Evolutionary conservation across 805 yeast genomes (phyloP).

Genomic region (Sugiyamaella chiloensis): DNA sequence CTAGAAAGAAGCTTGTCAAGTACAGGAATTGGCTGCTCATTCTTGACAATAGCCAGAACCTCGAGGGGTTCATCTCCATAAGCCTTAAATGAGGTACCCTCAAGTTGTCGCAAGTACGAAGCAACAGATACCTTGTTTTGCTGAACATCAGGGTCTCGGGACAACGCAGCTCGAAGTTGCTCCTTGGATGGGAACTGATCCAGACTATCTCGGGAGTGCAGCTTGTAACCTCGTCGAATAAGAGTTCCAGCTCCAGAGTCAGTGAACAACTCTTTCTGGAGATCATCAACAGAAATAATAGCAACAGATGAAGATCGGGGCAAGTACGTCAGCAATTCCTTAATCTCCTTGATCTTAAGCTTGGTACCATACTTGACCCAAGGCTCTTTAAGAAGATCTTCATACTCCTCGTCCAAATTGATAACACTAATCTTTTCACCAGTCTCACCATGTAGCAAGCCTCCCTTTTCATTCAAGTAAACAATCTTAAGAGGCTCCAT

Average conservation of each 20-base stretch:
- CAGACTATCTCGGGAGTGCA: slow-evolving; percentile 61
- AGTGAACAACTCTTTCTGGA: slow-evolving; percentile 95
- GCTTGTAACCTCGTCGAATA: slow-evolving; percentile 94
- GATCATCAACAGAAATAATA: slow-evolving; percentile 88
- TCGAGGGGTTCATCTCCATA: slow-evolving; percentile 96
- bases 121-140: slow-evolving; percentile 74
- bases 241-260: slow-evolving; percentile 99
- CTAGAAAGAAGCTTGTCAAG: slow-evolving; percentile 85
- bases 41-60: slow-evolving; percentile 80
- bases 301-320: slow-evolving; percentile 99
- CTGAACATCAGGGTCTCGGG: slow-evolving; percentile 70
- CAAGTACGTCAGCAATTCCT: slow-evolving; percentile 85
- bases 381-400: slow-evolving; percentile 80
- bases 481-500: slow-evolving; percentile 97
- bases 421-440: slow-evolving; percentile 87
- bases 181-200: slow-evolving; percentile 59
- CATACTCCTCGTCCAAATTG: slow-evolving; percentile 95
- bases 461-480: slow-evolving; percentile 96
- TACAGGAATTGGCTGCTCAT: slow-evolving; percentile 54
- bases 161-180: slow-evolving; percentile 68
- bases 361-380: slow-evolving; percentile 99
- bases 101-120: slow-evolving; percentile 71
- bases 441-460: slow-evolving; percentile 86
- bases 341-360: slow-evolving; percentile 92
- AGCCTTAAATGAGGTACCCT: slow-evolving; percentile 59